Evolutionary conservation across 257 asterid genomes (phyloP).

Genomic region (Solanum chmielewskii): DNA sequence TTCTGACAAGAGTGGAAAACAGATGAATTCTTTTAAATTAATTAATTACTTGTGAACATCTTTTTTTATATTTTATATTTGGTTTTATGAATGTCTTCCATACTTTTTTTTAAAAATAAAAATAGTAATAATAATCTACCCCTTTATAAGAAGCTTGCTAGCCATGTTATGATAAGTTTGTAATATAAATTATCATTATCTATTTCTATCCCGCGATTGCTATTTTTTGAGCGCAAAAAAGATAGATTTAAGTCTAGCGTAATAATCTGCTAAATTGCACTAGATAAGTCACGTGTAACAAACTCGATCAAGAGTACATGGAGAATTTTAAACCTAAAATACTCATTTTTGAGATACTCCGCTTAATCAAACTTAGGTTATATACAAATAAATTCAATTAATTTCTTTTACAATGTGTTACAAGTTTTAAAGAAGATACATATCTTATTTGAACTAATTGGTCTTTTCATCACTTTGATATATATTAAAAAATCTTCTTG

Average conservation of each 20-base stretch:
- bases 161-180: neutral
- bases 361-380: neutral
- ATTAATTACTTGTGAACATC: neutral
- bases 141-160: neutral
- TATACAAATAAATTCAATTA: no score
- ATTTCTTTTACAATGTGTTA: neutral
- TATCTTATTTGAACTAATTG: neutral
- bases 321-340: neutral
- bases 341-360: neutral
- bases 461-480: neutral
- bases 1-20: neutral
- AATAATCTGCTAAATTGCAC: neutral
- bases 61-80: neutral
- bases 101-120: neutral
- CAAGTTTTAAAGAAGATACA: no score
- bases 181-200: neutral
- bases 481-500: no score
- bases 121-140: neutral
- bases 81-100: neutral
- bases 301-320: neutral
- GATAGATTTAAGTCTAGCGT: rapidly evolving
- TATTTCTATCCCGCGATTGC: no score
- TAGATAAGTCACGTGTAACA: no score
- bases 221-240: neutral
- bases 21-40: neutral